phyloP scores from a whole-genome alignment of 2,329 filamentous ascomycete species.

The Penicillium sp. region DNA sequence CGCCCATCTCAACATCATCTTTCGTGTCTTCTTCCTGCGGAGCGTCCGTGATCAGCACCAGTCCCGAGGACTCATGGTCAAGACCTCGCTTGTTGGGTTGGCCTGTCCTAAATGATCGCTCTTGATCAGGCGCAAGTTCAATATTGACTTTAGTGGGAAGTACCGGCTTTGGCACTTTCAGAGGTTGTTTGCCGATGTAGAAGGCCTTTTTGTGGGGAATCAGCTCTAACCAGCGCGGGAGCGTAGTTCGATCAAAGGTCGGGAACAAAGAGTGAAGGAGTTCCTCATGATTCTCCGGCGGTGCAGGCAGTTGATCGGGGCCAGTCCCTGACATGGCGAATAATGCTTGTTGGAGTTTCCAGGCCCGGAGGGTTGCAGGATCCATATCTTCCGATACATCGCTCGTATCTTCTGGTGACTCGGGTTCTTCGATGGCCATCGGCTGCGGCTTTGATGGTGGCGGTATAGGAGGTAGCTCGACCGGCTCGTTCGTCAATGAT shows the following conservation, averaged over 20 bases:
- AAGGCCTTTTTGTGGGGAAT: conserved; percentile 73
- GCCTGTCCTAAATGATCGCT: conserved; percentile 75
- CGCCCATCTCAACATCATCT: conserved; percentile 46
- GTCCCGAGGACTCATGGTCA: conserved; percentile 52
- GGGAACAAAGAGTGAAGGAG: conserved; percentile 76
- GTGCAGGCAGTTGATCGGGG: conserved; percentile 59
- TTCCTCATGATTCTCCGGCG: conserved; percentile 67
- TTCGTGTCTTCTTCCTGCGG: conserved; percentile 46
- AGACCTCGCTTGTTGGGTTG: conserved; percentile 49
- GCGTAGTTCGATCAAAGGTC: conserved; percentile 66
- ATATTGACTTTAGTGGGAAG: conserved; percentile 82
- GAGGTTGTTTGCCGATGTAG: conserved; percentile 70
- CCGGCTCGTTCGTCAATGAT: conserved; percentile 12
- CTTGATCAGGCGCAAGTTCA: conserved; percentile 78
- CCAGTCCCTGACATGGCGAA: conserved; percentile 43
- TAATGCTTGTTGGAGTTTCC: conserved; percentile 44
- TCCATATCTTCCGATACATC: conserved; percentile 38
- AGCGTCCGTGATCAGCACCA: conserved; percentile 44
- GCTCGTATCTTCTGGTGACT: conserved; percentile 22
- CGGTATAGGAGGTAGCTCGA: conserved; percentile 18
- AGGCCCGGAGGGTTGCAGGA: conserved; percentile 38
- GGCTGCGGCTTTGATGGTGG: conserved; percentile 17
- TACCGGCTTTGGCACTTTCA: conserved; percentile 73
- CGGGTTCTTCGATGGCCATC: conserved; percentile 21
- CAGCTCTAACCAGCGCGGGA: conserved; percentile 73